Percentiles rank a stretch among this genome's conserved stretches.
phyloP scores from a whole-genome alignment of 192 early-diverging fungal genomes.

The Lobosporangium transversale region DNA sequence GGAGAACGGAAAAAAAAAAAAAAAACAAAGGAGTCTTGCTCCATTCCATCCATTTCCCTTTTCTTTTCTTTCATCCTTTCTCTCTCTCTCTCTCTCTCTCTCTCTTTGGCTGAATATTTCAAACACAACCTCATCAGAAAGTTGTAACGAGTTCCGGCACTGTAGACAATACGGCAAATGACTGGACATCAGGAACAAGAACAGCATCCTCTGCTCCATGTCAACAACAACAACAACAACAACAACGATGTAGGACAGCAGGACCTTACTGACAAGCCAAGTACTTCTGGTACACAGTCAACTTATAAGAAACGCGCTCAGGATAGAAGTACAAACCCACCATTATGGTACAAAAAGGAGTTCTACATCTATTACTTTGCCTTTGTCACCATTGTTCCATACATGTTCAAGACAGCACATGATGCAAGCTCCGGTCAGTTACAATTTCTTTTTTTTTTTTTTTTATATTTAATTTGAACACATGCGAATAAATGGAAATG shows the following conservation, averaged over 20 bases:
- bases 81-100: neutral
- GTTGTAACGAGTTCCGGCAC: neutral
- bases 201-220: slow-evolving; percentile 6
- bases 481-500: too few relatives aligned
- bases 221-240: neutral
- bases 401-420: slow-evolving; percentile 73
- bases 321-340: slow-evolving; percentile 55
- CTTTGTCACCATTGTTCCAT: slow-evolving; percentile 65
- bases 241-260: slow-evolving; percentile 1
- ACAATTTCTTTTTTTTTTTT: slow-evolving; percentile 1
- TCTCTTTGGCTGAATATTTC: neutral
- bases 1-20: too few relatives aligned
- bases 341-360: slow-evolving; percentile 72
- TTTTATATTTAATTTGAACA: too few relatives aligned
- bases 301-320: slow-evolving; percentile 8
- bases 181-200: slow-evolving; percentile 5
- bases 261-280: neutral
- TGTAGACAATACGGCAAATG: neutral
- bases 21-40: too few relatives aligned
- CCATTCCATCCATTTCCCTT: neutral
- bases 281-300: neutral
- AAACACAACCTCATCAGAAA: neutral
- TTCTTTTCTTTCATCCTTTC: neutral
- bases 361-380: slow-evolving; percentile 80
- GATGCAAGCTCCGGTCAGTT: slow-evolving; percentile 63